Base-by-base conservation (phyloP, 2,329 filamentous ascomycete species). In the Penicillium psychrosexuale region DNA sequence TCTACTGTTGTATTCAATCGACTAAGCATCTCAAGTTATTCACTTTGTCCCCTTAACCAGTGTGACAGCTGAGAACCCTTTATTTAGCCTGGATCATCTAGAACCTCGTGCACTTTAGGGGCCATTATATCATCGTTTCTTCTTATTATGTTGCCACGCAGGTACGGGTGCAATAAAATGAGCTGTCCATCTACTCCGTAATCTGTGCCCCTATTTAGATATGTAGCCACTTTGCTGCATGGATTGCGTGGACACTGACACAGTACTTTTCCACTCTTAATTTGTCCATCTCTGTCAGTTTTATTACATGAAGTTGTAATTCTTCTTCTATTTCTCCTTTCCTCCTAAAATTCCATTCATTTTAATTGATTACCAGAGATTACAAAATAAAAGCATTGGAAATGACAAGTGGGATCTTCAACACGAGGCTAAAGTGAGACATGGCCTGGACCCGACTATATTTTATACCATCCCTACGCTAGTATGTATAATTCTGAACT, bases 31-130 rank as follows among this genome's bases (percentile, higher is more conserved):
- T n/a, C 13, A 22, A 22, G 3, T 24, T n/a, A 30, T 38, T 28
- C 40, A 40, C 36, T 17, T 44, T 9, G 17, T 24, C 19, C 13
- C 5, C 22, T 8, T 22, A 24, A 12, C 42, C 28, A 28, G 22
- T 34, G 5, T 51, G 39, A 37, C 38, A n/a, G 50, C 24, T 12
- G 15, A 52, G 19, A 28, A 39, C 27, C 27, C 28, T 34, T 54
- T 50, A 50, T 54, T 54, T 54, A 45, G 51, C 33, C 31, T 34
- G 24, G 44, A 48, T 42, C 33, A 34, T 38, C 51, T 33, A 47
- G 43, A 22, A 24, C 15, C 27, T 11, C 45, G 5, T 27, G 15
- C 22, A 42, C 19, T 42, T 39, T 42, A 15, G 36, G 27, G 28
- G 12, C 27, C 22, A 28, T 48, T 48, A 24, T 27, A n/a, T 22